Evolutionary conservation across 2,329 filamentous ascomycete species (phyloP), one percentile per base, ranked within the genome.

Genomic region (Trichoderma koningiopsis): DNA sequence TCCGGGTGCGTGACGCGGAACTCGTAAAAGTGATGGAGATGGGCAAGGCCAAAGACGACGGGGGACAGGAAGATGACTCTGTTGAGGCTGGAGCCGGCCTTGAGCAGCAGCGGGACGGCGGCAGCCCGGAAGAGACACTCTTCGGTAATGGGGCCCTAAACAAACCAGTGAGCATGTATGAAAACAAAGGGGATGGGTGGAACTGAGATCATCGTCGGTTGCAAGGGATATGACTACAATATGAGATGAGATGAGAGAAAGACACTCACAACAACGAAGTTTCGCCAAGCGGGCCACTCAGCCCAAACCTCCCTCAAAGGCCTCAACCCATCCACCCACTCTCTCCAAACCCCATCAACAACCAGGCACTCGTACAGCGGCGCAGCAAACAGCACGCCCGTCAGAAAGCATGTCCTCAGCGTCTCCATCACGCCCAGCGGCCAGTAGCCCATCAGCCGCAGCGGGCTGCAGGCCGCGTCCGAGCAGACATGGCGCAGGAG

Each of bases 1-100:
- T 88, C 84, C 10, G 93, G 92, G 74, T 96, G 89, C 1, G 91
- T 92, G 69, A 97, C 84, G 68, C 91, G 87, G 80, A 97, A 97
- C 81, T 98, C 96, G 82, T 97, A 97, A 79, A 97, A 93, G 81
- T 99, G 96, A 81, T 99, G 95, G 59, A 97, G 81, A 81, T 99
- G 96, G 8, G 96, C 94, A 56, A 97, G 89, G 63, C 95, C 95
- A 77, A 98, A 98, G 78, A 97, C 91, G 13, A 97, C 83, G 7
- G 95, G 95, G 1, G 93, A 92, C 13, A 93, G 82, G 81, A 97
- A 93, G 76, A 97, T 87, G 72, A 92, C 93, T 52, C 83, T 82
- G 3, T 76, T 72, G 33, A 84, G 75, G 55, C 85, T 84, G 62
- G 88, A 83, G 56, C 86, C 86, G 24, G 93, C 89, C 61, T 94